Conservation (phyloP, 495 filamentous ascomycete species). For the Aspergillus carlsbadensis region DNA sequence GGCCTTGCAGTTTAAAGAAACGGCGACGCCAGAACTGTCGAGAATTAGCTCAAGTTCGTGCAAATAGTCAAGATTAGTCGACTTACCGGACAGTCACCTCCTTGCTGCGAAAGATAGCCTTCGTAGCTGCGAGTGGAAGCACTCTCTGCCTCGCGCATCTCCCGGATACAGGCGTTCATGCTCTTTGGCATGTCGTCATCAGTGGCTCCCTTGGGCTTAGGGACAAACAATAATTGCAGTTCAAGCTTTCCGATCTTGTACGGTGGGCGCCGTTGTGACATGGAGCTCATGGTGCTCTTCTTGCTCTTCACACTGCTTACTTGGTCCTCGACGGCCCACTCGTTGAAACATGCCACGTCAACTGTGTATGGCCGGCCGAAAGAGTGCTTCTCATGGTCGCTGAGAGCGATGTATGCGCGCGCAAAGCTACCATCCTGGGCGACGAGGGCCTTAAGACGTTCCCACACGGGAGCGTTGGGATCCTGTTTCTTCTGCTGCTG, state of each 20-base stretch:
- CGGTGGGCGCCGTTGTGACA: slow-evolving; percentile 68
- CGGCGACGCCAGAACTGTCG: slow-evolving; percentile 91
- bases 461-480: slow-evolving; percentile 67
- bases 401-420: slow-evolving; percentile 86
- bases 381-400: slow-evolving; percentile 82
- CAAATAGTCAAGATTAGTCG: neutral
- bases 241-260: slow-evolving; percentile 95
- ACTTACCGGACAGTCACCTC: slow-evolving; percentile 94
- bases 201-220: slow-evolving; percentile 81
- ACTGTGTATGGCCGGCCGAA: slow-evolving; percentile 84
- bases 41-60: slow-evolving; percentile 26
- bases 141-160: slow-evolving; percentile 84
- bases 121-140: slow-evolving; percentile 72
- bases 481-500: slow-evolving; percentile 70
- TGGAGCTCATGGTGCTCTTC: slow-evolving; percentile 62
- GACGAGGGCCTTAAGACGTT: slow-evolving; percentile 79
- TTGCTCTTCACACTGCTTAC: slow-evolving; percentile 86
- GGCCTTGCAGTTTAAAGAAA: slow-evolving; percentile 91
- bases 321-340: slow-evolving; percentile 90
- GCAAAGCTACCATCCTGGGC: slow-evolving; percentile 91
- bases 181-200: slow-evolving; percentile 99
- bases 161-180: slow-evolving; percentile 90
- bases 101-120: slow-evolving; percentile 90
- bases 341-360: slow-evolving; percentile 92
- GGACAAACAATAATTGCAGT: slow-evolving; percentile 89